Evolutionary conservation across 2,329 filamentous ascomycete genomes (phyloP), one percentile per base, ranked within the genome.

Genomic region (Claviceps arundinis): DNA sequence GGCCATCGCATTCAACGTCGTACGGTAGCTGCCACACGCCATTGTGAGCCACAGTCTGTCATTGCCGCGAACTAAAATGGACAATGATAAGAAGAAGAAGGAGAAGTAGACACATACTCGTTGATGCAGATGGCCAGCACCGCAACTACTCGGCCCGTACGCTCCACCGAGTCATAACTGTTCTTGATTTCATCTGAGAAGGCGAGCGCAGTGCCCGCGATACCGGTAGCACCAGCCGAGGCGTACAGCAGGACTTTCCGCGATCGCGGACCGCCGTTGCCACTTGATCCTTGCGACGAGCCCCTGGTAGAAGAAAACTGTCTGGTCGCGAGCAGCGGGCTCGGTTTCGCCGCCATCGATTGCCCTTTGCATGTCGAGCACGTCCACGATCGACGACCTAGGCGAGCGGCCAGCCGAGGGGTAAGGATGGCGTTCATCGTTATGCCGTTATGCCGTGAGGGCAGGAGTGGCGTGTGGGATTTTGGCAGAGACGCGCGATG

Each of bases 41-140:
- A 24, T 16, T 17, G 37, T 54, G 24, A 52, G 49, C n/a, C 4
- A 14, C 38, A 11, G n/a, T 37, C 8, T n/a, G 19, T 24, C 17
- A 24, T 38, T 14, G 6, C 41, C 14, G 2, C n/a, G 4, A 14
- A 30, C 7, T 2, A 13, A 9, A 26, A 9, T n/a, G 22, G 3
- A n/a, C 17, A 26, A 42, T 24, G 13, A 7, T 37, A 43, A 9
- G 9, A 9, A 17, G 2, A 19, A 40, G 6, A 17, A 41, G 8
- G 13, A 22, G n/a, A 30, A 5, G 19, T 1, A 37, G 30, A 37
- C 24, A 50, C 49, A 16, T 73, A 95, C 89, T 95, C 91, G 63
- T 91, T 90, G 58, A 97, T 93, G 70, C 86, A 90, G 53, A 95
- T 73, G 14, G 80, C 80, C 60, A 97, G 68, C 30, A 87, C 81